Percentiles rank a stretch among this genome's conserved stretches.
These are phyloP conservation scores for Aspergillus sp. DNA, from an alignment of 2,329 filamentous ascomycete species.

Conservation along the genomic window DNA sequence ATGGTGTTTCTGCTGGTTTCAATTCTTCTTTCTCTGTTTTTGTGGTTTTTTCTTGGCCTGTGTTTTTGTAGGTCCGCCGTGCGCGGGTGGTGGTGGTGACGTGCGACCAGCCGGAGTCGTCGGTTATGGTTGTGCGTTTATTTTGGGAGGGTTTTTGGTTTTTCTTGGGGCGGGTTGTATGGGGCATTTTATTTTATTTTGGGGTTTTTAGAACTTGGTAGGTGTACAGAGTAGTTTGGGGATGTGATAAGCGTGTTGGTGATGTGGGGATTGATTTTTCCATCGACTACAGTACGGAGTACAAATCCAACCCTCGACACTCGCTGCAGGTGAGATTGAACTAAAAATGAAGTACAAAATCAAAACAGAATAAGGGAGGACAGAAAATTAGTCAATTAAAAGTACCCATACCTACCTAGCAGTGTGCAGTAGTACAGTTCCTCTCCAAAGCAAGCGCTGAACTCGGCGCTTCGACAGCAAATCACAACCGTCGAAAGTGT, in stretches of 20 bases:
- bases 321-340: too few species aligned
- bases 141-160: slow-evolving; percentile 4
- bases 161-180: slow-evolving; percentile 14
- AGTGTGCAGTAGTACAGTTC: neutral
- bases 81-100: slow-evolving; percentile 28
- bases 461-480: neutral
- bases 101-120: slow-evolving; percentile 40
- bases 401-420: too few species aligned
- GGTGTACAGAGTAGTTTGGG: neutral
- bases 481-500: slow-evolving; percentile 7
- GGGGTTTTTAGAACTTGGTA: neutral
- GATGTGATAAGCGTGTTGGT: neutral
- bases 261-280: neutral
- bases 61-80: slow-evolving; percentile 9
- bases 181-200: slow-evolving; percentile 24
- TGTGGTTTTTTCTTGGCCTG: neutral
- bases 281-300: neutral
- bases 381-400: neutral
- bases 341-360: too few species aligned
- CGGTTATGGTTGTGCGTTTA: slow-evolving; percentile 33
- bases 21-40: slow-evolving; percentile 8
- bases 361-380: too few species aligned
- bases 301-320: too few species aligned
- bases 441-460: neutral
- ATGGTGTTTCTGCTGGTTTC: slow-evolving; percentile 32